Evolutionary conservation across 371 early-diverging fungal genomes (phyloP), one percentile per base, ranked within the genome.

Genomic region (Mortierella sp.): DNA sequence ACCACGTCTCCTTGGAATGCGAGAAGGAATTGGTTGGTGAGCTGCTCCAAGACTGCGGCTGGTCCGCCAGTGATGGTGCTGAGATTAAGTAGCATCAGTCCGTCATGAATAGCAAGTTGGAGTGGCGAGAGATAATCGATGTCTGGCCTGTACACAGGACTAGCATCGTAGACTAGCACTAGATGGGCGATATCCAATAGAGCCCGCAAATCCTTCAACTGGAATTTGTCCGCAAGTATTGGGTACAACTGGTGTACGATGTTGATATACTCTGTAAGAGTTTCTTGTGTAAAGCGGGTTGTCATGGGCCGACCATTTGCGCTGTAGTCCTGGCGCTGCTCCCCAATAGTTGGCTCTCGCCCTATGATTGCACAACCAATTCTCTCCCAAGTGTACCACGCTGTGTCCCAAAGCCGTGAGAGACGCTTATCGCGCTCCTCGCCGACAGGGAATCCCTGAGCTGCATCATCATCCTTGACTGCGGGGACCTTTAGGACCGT

Each of bases 311-410:
- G 61, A 0, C 68, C 74, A 28, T 63, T 57, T 26, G 78, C 45
- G 22, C 54, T 66, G 47, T 77, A 77, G 24, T 74, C 68, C 45
- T 68, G 58, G 37, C 78, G 68, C 18, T 40, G 73, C 43, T 43
- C 18, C 1, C 64, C 69, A 40, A 72, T 59, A 9, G 72, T n/a
- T 1, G 78, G 70, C 39, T 62, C 66, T 26, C 83, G 40, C 3
- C 61, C 59, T 0, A 71, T 66, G 22, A 77, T 73, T 0, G 71
- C 37, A 63, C 73, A 49, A 26, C 96, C 95, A 75, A 96, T 94
- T 12, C 80, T 83, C 47, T 92, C 88, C 97, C 97, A 97, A 0
- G 89, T 84, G 5, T 84, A 73, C 96, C 96, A 97, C 0, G 92
- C 90, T 20, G 86, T 86, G 49, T 88, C 85, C 95, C 95, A 94